Evolutionary conservation across 352 stramenopile species (phyloP), one percentile per base, ranked within the genome.

Genomic region (Phytophthora litchii): DNA sequence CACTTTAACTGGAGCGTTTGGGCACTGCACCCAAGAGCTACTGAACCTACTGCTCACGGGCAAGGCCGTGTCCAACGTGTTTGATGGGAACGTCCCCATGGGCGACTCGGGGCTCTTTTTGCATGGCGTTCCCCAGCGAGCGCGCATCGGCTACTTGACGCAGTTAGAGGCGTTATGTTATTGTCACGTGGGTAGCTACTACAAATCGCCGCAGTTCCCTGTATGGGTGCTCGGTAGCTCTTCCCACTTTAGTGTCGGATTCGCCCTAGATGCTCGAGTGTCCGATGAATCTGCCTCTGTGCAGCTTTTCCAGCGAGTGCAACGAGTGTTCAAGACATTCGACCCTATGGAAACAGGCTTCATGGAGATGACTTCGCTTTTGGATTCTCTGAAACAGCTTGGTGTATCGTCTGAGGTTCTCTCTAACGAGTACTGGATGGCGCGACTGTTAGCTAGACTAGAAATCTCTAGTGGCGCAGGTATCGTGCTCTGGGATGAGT

Each of bases 401-500:
- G 86, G 80, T 17, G 76, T 97, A 7, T 31, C 75, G 3, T 21
- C 27, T 1, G 68, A 81, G 7, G 71, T 93, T 35, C 40, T 86
- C 2, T 54, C 54, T 25, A 86, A 83, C 40, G 74, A 91, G 25
- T 89, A 83, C 38, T 74, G 52, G 48, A 88, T 94, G 82, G 73
- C 74, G n/a, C 74, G 81, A 25, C 48, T 91, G 23, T 60, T 86
- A 14, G 57, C 51, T 12, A 71, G 67, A 41, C 54, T 94, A 2
- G 80, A 94, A 64, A 77, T 92, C 13, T 62, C 64, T 14, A 70
- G 54, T 54, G 91, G 89, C 10, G 80, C 86, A 0, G 91, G 90
- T 1, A 97, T 98, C 51, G 82, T 98, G 50, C 64, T 97, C 9
- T 98, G 91, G 92, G 88, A 97, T 45, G 88, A 97, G 52, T 96